A percentile compares a stretch with the other conserved stretches of the same genome.
Conservation (phyloP, 176 grass and related monocot species). For the Carex parvula region DNA sequence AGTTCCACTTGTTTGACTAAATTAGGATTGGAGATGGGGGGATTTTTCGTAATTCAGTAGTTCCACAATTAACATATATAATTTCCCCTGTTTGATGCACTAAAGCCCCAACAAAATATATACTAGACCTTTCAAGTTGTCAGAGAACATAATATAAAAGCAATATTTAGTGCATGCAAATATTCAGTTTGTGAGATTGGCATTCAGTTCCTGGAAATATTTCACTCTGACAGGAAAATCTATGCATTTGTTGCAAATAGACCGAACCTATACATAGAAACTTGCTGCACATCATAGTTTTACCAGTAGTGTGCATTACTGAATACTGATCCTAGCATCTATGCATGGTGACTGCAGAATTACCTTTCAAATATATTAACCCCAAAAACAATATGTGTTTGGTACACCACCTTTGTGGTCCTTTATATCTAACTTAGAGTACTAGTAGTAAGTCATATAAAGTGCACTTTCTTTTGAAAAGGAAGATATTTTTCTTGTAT, state of each 20-base stretch:
- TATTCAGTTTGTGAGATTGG: background rate
- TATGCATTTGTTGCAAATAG: background rate
- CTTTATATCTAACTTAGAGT: background rate
- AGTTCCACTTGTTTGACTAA: slow-evolving; percentile 25
- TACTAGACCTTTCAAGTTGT: slow-evolving; percentile 15
- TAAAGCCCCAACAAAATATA: background rate
- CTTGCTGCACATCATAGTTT: too few species aligned
- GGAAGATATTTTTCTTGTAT: background rate
- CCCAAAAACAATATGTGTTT: background rate
- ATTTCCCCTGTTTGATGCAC: slow-evolving; percentile 18
- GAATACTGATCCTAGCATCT: background rate
- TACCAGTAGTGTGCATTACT: background rate
- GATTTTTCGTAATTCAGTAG: slow-evolving; percentile 28
- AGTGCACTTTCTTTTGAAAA: background rate
- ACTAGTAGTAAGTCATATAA: background rate
- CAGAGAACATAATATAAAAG: background rate
- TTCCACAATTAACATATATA: background rate
- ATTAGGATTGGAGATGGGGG: slow-evolving; percentile 25
- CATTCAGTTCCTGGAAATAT: background rate
- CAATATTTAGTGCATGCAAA: background rate
- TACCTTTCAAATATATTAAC: background rate
- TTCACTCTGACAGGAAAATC: background rate
- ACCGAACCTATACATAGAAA: background rate
- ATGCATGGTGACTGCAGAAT: background rate
- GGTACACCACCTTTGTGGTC: background rate